Conservation (phyloP, 75 land plant species). For the Selaginella moellendorffii region DNA sequence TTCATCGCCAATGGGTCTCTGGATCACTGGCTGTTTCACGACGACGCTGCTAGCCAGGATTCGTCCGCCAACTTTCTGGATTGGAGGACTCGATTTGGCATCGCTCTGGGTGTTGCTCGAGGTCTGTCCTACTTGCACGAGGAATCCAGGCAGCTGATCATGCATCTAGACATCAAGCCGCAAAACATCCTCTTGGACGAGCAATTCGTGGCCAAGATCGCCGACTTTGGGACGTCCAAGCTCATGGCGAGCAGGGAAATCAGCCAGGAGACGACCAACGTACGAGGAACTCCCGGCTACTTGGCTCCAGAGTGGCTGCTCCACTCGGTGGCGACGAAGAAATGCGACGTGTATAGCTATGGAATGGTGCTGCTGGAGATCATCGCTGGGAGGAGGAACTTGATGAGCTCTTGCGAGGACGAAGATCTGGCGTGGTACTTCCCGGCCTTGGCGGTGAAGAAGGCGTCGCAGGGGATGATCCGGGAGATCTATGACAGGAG, state of each 20-base stretch:
- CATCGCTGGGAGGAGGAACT: slow-evolving; percentile 5
- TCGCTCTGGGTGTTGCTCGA: not conserved
- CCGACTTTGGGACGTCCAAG: slow-evolving; percentile 10
- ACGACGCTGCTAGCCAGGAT: not conserved
- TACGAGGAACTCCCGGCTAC: slow-evolving; percentile 19
- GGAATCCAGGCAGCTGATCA: slow-evolving; percentile 1
- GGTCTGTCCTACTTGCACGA: slow-evolving; percentile 2
- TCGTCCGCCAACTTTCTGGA: not conserved
- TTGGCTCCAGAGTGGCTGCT: slow-evolving; percentile 16
- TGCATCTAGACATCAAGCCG: slow-evolving; percentile 6
- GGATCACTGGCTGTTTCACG: not conserved
- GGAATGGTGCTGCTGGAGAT: slow-evolving; percentile 22
- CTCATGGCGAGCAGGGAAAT: not conserved
- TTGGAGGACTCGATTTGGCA: not conserved
- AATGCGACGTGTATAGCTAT: slow-evolving; percentile 19
- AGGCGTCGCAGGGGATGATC: not conserved
- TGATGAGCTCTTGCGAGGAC: not conserved
- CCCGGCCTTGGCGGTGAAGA: slow-evolving; percentile 6
- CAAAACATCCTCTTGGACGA: slow-evolving; percentile 7
- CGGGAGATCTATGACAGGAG: not conserved
- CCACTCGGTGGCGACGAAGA: not conserved
- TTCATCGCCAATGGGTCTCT: slow-evolving; percentile 1
- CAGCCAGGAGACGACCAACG: slow-evolving; percentile 7
- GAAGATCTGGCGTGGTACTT: slow-evolving; percentile 2
- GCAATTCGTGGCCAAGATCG: not conserved